phyloP scores from a whole-genome alignment of 805 yeast genomes.

The Candida awuae region DNA sequence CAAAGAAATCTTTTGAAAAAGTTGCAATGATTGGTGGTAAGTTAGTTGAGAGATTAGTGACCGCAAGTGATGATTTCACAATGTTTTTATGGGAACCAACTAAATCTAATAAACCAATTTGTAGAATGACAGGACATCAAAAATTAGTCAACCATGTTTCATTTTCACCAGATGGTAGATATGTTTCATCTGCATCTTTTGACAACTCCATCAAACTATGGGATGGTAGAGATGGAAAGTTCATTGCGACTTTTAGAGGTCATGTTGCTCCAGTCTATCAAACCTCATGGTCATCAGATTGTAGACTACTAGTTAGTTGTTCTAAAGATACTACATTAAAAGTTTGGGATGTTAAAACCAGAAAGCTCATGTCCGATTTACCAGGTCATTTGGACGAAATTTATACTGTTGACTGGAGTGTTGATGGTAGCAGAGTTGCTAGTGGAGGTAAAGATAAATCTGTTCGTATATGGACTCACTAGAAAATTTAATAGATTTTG shows the following conservation, averaged over 20 bases:
- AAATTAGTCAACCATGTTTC: slow-evolving; percentile 92
- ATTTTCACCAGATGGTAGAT: slow-evolving; percentile 92
- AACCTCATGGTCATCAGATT: slow-evolving; percentile 96
- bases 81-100: slow-evolving; percentile 96
- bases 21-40: slow-evolving; percentile 52
- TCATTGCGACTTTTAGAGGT: slow-evolving; percentile 84
- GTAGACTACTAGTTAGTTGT: slow-evolving; percentile 82
- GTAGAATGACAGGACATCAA: slow-evolving; percentile 97
- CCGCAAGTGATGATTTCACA: slow-evolving; percentile 95
- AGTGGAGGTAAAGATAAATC: slow-evolving; percentile 97
- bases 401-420: slow-evolving; percentile 96
- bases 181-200: slow-evolving; percentile 85
- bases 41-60: slow-evolving; percentile 69
- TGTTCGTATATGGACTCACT: slow-evolving; percentile 90
- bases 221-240: slow-evolving; percentile 92
- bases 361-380: slow-evolving; percentile 76
- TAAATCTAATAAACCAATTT: slow-evolving; percentile 70
- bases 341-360: slow-evolving; percentile 90
- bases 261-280: slow-evolving; percentile 98
- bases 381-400: slow-evolving; percentile 98
- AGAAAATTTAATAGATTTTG: slow-evolving; percentile 7
- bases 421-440: slow-evolving; percentile 89
- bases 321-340: slow-evolving; percentile 94
- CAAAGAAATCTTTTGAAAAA: slow-evolving; percentile 53
- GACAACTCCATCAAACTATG: slow-evolving; percentile 93